phyloP scores from a whole-genome alignment of 2,329 filamentous ascomycete genomes.

The Diplodia sapinea region DNA sequence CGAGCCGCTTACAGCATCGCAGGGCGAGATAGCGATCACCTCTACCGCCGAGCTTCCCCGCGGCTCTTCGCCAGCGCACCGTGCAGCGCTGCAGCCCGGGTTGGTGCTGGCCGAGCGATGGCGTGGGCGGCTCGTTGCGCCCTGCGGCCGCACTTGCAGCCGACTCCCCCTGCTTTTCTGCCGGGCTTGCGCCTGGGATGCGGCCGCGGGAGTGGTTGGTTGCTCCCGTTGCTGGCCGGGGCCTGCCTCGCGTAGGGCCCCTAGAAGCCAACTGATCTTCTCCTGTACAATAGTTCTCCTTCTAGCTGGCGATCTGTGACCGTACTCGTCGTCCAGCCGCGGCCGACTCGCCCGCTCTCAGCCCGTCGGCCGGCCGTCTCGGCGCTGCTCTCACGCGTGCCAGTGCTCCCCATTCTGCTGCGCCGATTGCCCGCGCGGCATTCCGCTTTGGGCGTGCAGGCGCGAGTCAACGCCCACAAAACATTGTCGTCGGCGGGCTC shows the following conservation, averaged over 20 bases:
- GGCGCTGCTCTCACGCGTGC: slow-evolving; percentile 4
- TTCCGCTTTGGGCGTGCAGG: not conserved
- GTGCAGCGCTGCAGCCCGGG: slow-evolving; percentile 2
- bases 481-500: slow-evolving; percentile 3
- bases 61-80: slow-evolving; percentile 14
- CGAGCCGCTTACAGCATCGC: slow-evolving; percentile 10
- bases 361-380: not conserved
- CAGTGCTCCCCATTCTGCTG: not conserved
- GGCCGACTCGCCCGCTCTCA: not conserved
- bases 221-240: slow-evolving; percentile 5
- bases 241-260: slow-evolving; percentile 24
- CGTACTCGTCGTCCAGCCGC: not conserved
- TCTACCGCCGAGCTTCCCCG: slow-evolving; percentile 4
- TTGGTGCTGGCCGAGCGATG: not conserved
- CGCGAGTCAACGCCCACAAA: slow-evolving; percentile 6
- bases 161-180: slow-evolving; percentile 11
- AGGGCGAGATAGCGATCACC: slow-evolving; percentile 22
- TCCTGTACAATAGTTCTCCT: slow-evolving; percentile 13
- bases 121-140: slow-evolving; percentile 6
- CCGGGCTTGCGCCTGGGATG: not conserved
- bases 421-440: slow-evolving; percentile 5
- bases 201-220: slow-evolving; percentile 20
- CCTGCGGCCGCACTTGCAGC: not conserved
- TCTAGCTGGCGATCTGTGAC: slow-evolving; percentile 26
- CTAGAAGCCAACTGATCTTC: slow-evolving; percentile 4